Conservation (phyloP, 371 early-diverging fungal species). For the Coemansia sp. region DNA sequence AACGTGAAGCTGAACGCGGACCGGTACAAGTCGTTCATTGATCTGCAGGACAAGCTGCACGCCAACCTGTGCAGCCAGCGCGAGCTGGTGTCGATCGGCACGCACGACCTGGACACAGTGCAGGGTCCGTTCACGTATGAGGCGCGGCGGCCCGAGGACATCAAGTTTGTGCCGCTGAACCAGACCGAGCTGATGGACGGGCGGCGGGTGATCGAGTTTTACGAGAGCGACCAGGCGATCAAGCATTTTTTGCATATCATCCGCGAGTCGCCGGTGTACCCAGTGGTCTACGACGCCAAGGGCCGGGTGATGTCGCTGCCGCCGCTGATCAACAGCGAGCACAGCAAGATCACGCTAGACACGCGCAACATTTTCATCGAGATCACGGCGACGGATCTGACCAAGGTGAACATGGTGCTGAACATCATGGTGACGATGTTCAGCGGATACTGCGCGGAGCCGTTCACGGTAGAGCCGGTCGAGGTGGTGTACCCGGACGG, state of each 20-base stretch:
- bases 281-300: conserved; percentile 87
- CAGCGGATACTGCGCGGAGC: conserved; percentile 86
- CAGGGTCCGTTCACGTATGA: conserved; percentile 96
- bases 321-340: conserved; percentile 99
- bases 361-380: conserved; percentile 99
- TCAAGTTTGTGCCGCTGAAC: conserved; percentile 95
- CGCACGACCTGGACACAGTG: conserved; percentile 98
- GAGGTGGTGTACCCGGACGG: conserved; percentile 88
- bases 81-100: conserved; percentile 97
- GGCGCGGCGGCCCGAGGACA: conserved; percentile 83
- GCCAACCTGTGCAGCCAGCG: conserved; percentile 96
- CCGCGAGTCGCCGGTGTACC: conserved; percentile 88
- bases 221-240: conserved; percentile 84
- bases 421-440: conserved; percentile 95
- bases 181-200: conserved; percentile 87
- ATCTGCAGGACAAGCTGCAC: conserved; percentile 99
- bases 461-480: conserved; percentile 92
- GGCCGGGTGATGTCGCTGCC: conserved; percentile 93
- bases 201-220: conserved; percentile 85
- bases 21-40: conserved; percentile 95
- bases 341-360: conserved; percentile 93
- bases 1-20: conserved; percentile 82
- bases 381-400: conserved; percentile 96
- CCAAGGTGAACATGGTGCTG: conserved; percentile 91
- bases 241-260: conserved; percentile 92